Base-by-base conservation (phyloP, 371 early-diverging fungal genomes). In the Saksenaea oblongispora region DNA sequence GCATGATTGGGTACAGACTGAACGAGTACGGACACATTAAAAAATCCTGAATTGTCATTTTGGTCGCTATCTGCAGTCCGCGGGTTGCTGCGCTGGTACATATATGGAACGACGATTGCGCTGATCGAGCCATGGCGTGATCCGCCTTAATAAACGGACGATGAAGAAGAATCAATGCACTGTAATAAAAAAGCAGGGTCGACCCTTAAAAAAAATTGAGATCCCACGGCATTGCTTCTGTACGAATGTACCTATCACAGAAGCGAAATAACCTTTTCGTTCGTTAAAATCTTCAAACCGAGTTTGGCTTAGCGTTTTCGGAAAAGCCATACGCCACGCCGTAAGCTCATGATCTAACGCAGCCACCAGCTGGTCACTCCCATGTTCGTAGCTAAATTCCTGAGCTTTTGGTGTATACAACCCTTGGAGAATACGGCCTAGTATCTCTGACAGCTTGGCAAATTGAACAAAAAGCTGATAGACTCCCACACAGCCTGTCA, bases 11-110 rank as follows among this genome's bases (percentile, higher is more conserved):
- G 44, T 77, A 80, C 18, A 80, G 58, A 66, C 74, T 75, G 47
- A 80, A 80, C 2, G 76, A 70, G 57, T 78, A 80, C 13, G 81
- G 78, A 60, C 72, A 75, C 74, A 75, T 72, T 65, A 80, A 28
- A 44, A 73, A 80, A 37, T 80, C 81, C 11, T 67, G 58, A 2
- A 69, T 56, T 0, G 74, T 67, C 65, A 80, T 63, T 62, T 68
- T 67, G 13, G 68, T 58, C 9, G 81, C 78, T 36, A 80, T 69
- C 1, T 70, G 71, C 10, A 80, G 74, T n/a, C 78, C 78, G 17
- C 73, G 58, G 0, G 70, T 74, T 0, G 81, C 81, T 22, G 81
- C 81, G 65, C 78, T 78, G 0, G 74, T 75, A 63, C 81, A 72
- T 37, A 80, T 80, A 26, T 73, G 59, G 53, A 75, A 76, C 0